phyloP scores from a whole-genome alignment of 148 eudicot species.

The Amaranthus hypochondriacus region DNA sequence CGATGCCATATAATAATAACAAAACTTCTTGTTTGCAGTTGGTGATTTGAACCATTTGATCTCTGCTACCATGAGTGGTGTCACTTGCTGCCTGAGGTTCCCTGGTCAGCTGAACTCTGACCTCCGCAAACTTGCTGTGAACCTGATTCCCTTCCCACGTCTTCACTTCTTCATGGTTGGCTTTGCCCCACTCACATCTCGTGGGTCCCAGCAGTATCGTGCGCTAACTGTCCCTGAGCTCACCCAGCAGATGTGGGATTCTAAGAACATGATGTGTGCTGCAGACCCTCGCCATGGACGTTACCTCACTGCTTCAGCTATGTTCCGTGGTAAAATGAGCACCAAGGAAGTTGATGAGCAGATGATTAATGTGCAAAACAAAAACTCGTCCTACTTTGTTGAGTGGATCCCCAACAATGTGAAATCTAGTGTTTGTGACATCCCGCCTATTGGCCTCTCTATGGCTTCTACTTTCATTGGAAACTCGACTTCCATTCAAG shows the following conservation, averaged over 20 bases:
- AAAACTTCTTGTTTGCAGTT: slow-evolving; percentile 19
- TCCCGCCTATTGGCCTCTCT: slow-evolving; percentile 37
- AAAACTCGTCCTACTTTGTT: slow-evolving; percentile 48
- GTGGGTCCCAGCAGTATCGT: slow-evolving; percentile 46
- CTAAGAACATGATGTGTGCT: slow-evolving; percentile 61
- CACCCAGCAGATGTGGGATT: slow-evolving; percentile 58
- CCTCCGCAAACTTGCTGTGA: slow-evolving; percentile 46
- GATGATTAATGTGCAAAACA: slow-evolving; percentile 48
- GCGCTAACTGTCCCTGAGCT: slow-evolving; percentile 50
- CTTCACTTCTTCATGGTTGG: slow-evolving; percentile 55
- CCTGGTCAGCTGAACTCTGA: slow-evolving; percentile 52
- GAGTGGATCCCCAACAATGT: slow-evolving; percentile 54
- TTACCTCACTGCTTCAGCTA: slow-evolving; percentile 53
- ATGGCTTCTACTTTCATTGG: slow-evolving; percentile 44
- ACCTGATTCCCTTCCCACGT: slow-evolving; percentile 45
- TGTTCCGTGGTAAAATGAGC: slow-evolving; percentile 55
- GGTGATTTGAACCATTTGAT: slow-evolving; percentile 44
- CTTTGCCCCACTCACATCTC: slow-evolving; percentile 44
- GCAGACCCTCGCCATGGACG: slow-evolving; percentile 58
- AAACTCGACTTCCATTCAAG: slow-evolving; percentile 41
- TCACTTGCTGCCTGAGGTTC: slow-evolving; percentile 41
- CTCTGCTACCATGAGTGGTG: slow-evolving; percentile 50
- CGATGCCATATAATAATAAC: slow-evolving; percentile 2
- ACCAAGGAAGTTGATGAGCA: slow-evolving; percentile 55
- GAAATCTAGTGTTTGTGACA: slow-evolving; percentile 45